These are phyloP conservation scores for Edaphochlamys debaryana DNA, from an alignment of 139 green algal genomes.

Conservation along the genomic window DNA sequence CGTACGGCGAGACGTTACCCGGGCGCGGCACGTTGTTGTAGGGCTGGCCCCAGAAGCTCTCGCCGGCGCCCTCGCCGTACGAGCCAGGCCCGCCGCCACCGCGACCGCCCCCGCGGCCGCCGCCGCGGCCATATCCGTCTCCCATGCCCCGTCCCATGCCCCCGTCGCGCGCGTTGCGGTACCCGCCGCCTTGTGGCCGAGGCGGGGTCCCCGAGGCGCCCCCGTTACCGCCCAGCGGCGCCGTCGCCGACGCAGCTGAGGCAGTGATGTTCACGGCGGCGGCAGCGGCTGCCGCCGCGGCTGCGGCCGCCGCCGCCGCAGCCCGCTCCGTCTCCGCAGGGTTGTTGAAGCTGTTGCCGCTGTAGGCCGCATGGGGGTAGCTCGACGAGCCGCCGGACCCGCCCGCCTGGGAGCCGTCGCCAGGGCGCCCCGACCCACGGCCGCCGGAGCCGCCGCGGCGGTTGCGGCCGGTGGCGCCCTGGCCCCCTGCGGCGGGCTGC, in stretches of 20 bases:
- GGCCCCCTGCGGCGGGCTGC: too few species aligned
- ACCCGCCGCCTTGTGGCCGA: neutral
- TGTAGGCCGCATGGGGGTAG: neutral
- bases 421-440: too few species aligned
- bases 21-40: too few species aligned
- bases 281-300: neutral
- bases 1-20: too few species aligned
- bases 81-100: neutral
- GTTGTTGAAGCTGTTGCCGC: constrained; percentile 38
- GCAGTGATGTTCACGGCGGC: neutral
- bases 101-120: neutral
- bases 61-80: constrained; percentile 3
- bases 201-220: neutral
- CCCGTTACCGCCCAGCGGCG: neutral
- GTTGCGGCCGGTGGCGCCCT: too few species aligned
- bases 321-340: constrained; percentile 24
- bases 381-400: too few species aligned
- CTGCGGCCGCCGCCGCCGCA: constrained; percentile 8
- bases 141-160: too few species aligned
- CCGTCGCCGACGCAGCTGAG: neutral
- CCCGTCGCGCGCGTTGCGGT: neutral
- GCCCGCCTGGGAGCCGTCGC: too few species aligned
- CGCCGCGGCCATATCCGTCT: neutral
- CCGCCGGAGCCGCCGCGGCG: too few species aligned
- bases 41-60: neutral